Percentiles rank a stretch among this genome's conserved stretches.
Evolutionary conservation across 345 rosid genomes (phyloP).

Genomic region (Camelina hispida): DNA sequence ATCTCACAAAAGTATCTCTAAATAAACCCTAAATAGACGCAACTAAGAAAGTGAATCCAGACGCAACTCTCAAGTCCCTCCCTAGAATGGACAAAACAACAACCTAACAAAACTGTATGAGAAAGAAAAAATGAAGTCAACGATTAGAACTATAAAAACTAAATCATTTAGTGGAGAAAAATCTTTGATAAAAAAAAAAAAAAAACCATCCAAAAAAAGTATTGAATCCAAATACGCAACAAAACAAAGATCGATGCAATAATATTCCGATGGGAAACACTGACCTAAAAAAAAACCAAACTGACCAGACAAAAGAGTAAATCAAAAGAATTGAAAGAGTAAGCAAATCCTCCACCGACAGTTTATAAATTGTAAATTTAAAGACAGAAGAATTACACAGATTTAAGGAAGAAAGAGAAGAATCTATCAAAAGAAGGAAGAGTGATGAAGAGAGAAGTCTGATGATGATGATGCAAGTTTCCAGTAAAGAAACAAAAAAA

Average conservation of each 20-base stretch:
- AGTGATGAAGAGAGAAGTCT: conserved; percentile 16
- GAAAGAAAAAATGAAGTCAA: conserved; percentile 9
- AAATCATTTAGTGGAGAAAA: conserved; percentile 2
- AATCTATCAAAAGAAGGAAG: conserved; percentile 33
- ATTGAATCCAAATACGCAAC: neutral
- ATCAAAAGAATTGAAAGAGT: neutral
- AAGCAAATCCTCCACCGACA: conserved; percentile 40
- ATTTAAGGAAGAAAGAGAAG: conserved; percentile 20
- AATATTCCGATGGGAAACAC: neutral
- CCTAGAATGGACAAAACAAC: neutral
- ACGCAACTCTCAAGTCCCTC: neutral
- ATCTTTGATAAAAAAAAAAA: neutral
- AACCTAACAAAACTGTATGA: neutral
- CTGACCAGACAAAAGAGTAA: neutral
- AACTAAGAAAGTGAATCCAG: conserved; percentile 29
- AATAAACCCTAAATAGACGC: conserved; percentile 31
- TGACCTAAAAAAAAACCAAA: neutral
- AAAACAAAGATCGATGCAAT: conserved; percentile 1
- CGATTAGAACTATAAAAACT: neutral
- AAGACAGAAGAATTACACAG: neutral
- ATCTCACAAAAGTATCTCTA: neutral
- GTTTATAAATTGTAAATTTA: neutral
- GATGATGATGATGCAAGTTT: conserved; percentile 19
- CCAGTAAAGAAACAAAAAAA: neutral
- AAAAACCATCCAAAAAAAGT: conserved; percentile 10